Evolutionary conservation across 306 rosid genomes (phyloP), one percentile per base, ranked within the genome.

Genomic region (Citrullus amarus): DNA sequence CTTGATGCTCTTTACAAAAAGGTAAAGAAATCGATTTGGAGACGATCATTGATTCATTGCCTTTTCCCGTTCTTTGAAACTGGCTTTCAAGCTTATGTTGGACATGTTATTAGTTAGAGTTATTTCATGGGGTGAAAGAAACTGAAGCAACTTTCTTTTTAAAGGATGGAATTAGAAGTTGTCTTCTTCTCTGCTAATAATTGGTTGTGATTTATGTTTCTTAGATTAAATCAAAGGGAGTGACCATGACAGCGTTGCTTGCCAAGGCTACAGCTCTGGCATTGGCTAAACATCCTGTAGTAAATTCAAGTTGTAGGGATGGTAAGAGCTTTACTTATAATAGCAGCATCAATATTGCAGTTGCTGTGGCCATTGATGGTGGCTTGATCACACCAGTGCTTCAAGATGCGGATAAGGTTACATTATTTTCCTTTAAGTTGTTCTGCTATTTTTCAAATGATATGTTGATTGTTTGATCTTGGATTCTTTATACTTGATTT

Each of bases 241-340:
- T 96, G 79, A 96, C 99, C 58, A 96, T 96, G 99, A 92, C 98
- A 28, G 97, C 99, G 57, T 88, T 96, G 89, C 98, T 96, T 83
- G 99, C 98, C 46, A 96, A 96, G 91, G 98, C 98, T 8, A 88
- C 99, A 10, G 99, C 98, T 72, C 93, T 95, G 30, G 97, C 99
- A 0, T 81, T 95, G 82, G 92, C 78, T 83, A 80, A 91, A 81
- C 99, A 95, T 83, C 97, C 99, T 56, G 90, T 91, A 22, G 87
- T 95, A 73, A 95, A 95, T 87, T 92, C 99, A 14, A 87, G 93
- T 71, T 95, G 97, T 85, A 84, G 97, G 83, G 99, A 95, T 85
- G 99, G 97, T 78, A 87, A 92, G n/a, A 92, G 97, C 91, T 92
- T 95, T 81, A 84, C 90, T 8, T 95, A 95, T 79, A 92, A 95